Conservation (phyloP, 768 basidiomycete genomes). For the Russula earlei region DNA sequence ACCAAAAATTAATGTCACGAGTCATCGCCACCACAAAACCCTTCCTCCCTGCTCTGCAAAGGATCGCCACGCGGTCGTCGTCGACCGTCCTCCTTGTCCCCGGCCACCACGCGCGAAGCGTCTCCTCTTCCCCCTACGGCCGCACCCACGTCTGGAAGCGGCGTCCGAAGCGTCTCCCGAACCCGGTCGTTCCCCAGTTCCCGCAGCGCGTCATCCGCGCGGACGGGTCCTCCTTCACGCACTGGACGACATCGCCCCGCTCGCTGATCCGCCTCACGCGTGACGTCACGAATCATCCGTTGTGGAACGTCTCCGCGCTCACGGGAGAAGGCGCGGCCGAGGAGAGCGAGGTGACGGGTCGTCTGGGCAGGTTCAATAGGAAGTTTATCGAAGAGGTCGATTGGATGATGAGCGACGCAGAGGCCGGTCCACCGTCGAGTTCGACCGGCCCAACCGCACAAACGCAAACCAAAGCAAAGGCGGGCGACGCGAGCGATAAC, state of each 20-base stretch:
- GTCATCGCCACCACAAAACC: background rate
- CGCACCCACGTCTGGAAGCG: constrained; percentile 76
- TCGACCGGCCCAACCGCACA: background rate
- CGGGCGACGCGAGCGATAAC: background rate
- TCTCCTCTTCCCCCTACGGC: constrained; percentile 75
- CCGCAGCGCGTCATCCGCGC: constrained; percentile 79
- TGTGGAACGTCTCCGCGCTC: constrained; percentile 66
- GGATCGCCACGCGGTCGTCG: background rate
- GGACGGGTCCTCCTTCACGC: constrained; percentile 81
- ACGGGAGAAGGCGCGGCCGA: constrained; percentile 41
- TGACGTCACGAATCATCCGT: constrained; percentile 81
- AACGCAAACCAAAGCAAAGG: background rate
- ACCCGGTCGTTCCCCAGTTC: constrained; percentile 78
- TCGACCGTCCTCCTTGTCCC: background rate
- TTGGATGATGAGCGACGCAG: constrained; percentile 24
- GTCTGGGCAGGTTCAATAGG: constrained; percentile 72
- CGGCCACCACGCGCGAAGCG: constrained; percentile 27
- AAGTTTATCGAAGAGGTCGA: constrained; percentile 50
- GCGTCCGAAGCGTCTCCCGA: constrained; percentile 57
- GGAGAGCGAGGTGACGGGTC: constrained; percentile 61
- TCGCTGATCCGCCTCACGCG: constrained; percentile 69
- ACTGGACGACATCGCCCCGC: constrained; percentile 84
- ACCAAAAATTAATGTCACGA: background rate
- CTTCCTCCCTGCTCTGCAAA: background rate
- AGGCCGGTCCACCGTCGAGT: background rate